Conservation (phyloP, 805 yeast genomes). For the Candida sanyiensis region DNA sequence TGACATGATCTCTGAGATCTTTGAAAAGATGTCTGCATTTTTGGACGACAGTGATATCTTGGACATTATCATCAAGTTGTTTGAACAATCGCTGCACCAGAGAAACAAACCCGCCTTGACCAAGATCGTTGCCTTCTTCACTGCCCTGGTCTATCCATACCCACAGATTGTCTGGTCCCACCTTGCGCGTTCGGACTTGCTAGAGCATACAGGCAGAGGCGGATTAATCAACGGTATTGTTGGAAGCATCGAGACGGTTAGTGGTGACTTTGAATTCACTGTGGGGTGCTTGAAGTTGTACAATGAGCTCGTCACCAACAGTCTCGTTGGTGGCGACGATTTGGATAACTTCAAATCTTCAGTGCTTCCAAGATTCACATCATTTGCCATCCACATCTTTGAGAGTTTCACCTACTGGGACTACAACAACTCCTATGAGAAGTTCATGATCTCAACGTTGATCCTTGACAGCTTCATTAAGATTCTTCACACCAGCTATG, state of each 20-base stretch:
- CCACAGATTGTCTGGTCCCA: slow-evolving; percentile 78
- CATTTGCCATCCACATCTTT: slow-evolving; percentile 59
- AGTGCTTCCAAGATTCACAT: slow-evolving; percentile 48
- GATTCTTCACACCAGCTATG: slow-evolving; percentile 48
- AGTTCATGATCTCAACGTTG: slow-evolving; percentile 52
- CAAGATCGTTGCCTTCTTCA: slow-evolving; percentile 44
- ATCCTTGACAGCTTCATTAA: slow-evolving; percentile 50
- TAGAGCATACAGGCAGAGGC: slow-evolving; percentile 57
- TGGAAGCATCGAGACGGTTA: slow-evolving; percentile 67
- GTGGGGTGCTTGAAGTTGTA: slow-evolving; percentile 52
- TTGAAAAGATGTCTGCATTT: slow-evolving; percentile 33
- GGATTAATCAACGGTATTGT: slow-evolving; percentile 57
- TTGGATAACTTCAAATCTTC: slow-evolving; percentile 40
- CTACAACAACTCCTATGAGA: slow-evolving; percentile 50
- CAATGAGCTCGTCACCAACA: slow-evolving; percentile 45
- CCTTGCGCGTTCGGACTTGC: slow-evolving; percentile 57
- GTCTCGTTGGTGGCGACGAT: slow-evolving; percentile 35
- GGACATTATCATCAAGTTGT: slow-evolving; percentile 57
- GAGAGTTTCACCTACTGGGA: slow-evolving; percentile 73
- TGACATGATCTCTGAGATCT: slow-evolving; percentile 35
- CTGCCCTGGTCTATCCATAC: slow-evolving; percentile 40
- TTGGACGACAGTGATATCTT: slow-evolving; percentile 53
- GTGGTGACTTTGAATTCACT: slow-evolving; percentile 63
- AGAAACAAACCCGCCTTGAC: slow-evolving; percentile 43
- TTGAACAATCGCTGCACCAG: slow-evolving; percentile 60